Evolutionary conservation across 805 yeast species (phyloP).

Genomic region (Lipomyces chichibuensis): DNA sequence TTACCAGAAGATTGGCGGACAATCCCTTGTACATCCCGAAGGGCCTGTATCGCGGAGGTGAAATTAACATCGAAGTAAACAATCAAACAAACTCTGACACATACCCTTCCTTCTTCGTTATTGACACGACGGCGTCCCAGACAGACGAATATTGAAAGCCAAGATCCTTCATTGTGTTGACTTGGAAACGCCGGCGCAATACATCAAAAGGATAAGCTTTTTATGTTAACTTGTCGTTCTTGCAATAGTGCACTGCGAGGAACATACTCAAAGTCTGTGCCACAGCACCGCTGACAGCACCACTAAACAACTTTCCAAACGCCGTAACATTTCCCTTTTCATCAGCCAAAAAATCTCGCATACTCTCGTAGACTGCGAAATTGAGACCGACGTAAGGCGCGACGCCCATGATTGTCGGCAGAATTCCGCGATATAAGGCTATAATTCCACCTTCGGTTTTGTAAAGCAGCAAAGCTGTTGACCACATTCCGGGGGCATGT

Average conservation of each 20-base stretch:
- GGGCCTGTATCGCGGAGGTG: constrained; percentile 42
- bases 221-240: background rate
- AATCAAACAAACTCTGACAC: background rate
- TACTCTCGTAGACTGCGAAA: constrained; percentile 83
- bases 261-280: constrained; percentile 71
- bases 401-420: constrained; percentile 91
- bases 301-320: constrained; percentile 65
- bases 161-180: constrained; percentile 74
- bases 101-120: constrained; percentile 71
- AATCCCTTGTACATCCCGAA: constrained; percentile 70
- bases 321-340: constrained; percentile 48
- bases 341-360: constrained; percentile 59
- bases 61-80: background rate
- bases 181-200: constrained; percentile 87
- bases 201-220: constrained; percentile 83
- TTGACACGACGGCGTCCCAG: constrained; percentile 68
- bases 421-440: constrained; percentile 80
- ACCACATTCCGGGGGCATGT: constrained; percentile 63
- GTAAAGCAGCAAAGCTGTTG: constrained; percentile 62
- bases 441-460: constrained; percentile 75
- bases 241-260: too few species aligned
- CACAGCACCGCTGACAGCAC: constrained; percentile 84
- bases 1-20: constrained; percentile 39
- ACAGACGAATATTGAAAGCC: constrained; percentile 85
- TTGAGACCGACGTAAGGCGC: constrained; percentile 95